Conservation (phyloP, 352 stramenopile genomes). For the Phytophthora aleatoria region DNA sequence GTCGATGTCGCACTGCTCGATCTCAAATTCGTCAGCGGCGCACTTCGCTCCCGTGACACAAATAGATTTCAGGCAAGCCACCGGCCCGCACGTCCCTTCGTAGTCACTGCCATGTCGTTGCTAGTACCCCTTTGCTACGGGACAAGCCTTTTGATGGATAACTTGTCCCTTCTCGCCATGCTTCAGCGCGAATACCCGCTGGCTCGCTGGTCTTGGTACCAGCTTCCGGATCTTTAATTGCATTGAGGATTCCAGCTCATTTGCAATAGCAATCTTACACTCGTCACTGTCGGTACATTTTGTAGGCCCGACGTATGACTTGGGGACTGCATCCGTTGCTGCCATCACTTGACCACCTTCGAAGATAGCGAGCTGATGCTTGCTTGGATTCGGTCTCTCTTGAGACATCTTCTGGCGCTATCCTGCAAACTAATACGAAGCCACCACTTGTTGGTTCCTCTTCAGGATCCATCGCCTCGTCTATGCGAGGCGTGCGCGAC, state of each 20-base stretch:
- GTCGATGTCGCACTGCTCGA: background rate
- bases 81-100: background rate
- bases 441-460: background rate
- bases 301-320: background rate
- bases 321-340: background rate
- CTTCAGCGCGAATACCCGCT: constrained; percentile 5
- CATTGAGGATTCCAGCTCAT: background rate
- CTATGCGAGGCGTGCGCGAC: constrained; percentile 1
- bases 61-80: constrained; percentile 5
- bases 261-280: background rate
- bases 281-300: background rate
- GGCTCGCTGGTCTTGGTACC: constrained; percentile 4
- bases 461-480: constrained; percentile 13
- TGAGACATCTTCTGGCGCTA: constrained; percentile 8
- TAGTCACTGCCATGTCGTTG: constrained; percentile 11
- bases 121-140: constrained; percentile 1
- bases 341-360: background rate
- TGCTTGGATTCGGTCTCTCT: background rate
- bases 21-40: no score
- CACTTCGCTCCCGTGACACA: background rate
- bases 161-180: background rate
- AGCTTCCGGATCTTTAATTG: constrained; percentile 14
- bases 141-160: background rate
- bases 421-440: background rate
- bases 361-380: background rate